Conservation (phyloP, 768 basidiomycete genomes). For the Jaapia argillacea region DNA sequence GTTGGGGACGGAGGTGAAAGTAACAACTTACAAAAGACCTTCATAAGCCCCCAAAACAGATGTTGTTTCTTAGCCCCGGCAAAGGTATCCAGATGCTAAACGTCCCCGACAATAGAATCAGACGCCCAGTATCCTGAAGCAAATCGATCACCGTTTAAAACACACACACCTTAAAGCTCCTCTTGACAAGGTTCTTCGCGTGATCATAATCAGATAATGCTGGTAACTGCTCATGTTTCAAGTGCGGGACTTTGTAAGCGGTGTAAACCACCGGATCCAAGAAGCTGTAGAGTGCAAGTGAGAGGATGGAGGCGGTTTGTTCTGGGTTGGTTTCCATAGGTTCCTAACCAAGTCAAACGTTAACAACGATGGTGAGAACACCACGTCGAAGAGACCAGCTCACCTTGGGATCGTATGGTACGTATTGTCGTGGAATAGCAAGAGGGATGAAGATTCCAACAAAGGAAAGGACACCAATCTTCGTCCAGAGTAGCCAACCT, state of each 20-base stretch:
- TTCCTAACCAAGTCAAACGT: slow-evolving; percentile 21
- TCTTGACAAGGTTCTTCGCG: slow-evolving; percentile 13
- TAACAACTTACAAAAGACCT: slow-evolving; percentile 9
- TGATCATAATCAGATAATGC: slow-evolving; percentile 21
- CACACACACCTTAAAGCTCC: slow-evolving; percentile 17
- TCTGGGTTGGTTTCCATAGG: slow-evolving; percentile 28
- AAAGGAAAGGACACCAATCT: slow-evolving; percentile 33
- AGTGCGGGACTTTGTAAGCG: slow-evolving; percentile 20
- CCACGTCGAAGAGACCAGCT: too few species aligned
- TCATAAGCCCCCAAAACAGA: slow-evolving; percentile 35
- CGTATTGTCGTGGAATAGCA: slow-evolving; percentile 43
- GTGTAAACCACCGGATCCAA: slow-evolving; percentile 24
- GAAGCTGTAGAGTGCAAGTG: slow-evolving; percentile 28
- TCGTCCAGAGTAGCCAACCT: slow-evolving; percentile 42
- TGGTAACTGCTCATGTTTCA: slow-evolving; percentile 25
- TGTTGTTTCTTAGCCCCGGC: slow-evolving; percentile 29
- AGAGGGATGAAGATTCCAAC: slow-evolving; percentile 42
- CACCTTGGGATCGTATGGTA: slow-evolving; percentile 46
- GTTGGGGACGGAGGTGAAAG: neutral
- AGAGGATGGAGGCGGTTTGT: slow-evolving; percentile 33
- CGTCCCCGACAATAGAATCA: too few species aligned
- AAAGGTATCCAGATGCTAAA: slow-evolving; percentile 29
- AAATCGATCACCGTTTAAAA: too few species aligned
- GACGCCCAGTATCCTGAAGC: too few species aligned
- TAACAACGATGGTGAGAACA: too few species aligned